Conservation (phyloP, 2,329 filamentous ascomycete genomes). For the Lasiodiplodia sp. region DNA sequence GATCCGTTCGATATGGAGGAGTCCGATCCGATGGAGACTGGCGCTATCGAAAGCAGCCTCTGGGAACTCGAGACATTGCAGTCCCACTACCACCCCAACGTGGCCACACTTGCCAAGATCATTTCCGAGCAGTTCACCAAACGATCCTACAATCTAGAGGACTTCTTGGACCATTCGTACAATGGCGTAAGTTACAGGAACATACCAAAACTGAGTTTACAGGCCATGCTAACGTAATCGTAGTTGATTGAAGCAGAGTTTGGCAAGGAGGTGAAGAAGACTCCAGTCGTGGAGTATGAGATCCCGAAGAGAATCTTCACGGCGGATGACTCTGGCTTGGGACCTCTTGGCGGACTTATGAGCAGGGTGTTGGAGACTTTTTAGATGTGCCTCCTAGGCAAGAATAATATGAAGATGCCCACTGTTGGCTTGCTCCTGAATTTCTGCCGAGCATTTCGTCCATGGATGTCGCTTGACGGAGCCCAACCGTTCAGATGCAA, state of each 20-base stretch:
- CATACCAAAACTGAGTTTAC: conserved; percentile 5
- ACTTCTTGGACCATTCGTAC: conserved; percentile 96
- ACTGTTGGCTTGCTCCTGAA: background rate
- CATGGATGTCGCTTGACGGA: background rate
- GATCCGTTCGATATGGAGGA: conserved; percentile 83
- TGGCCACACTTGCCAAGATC: conserved; percentile 91
- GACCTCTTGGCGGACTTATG: conserved; percentile 43
- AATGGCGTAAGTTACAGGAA: conserved; percentile 67
- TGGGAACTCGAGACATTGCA: conserved; percentile 95
- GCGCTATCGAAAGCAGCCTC: conserved; percentile 88
- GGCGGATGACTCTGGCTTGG: conserved; percentile 42
- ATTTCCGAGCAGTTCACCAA: conserved; percentile 98
- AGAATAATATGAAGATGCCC: background rate
- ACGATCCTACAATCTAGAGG: conserved; percentile 91
- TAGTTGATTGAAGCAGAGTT: conserved; percentile 86
- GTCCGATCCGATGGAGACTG: conserved; percentile 81
- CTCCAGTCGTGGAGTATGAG: conserved; percentile 89
- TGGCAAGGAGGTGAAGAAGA: conserved; percentile 81
- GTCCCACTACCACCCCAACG: conserved; percentile 95
- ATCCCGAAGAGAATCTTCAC: conserved; percentile 86
- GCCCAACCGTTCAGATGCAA: background rate
- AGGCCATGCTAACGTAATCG: background rate
- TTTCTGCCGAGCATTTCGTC: background rate
- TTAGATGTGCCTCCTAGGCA: conserved; percentile 30
- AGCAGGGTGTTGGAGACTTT: conserved; percentile 40